Base-by-base conservation (phyloP, 1,139 yeast species). In the Eremothecium cymbalariae region DNA sequence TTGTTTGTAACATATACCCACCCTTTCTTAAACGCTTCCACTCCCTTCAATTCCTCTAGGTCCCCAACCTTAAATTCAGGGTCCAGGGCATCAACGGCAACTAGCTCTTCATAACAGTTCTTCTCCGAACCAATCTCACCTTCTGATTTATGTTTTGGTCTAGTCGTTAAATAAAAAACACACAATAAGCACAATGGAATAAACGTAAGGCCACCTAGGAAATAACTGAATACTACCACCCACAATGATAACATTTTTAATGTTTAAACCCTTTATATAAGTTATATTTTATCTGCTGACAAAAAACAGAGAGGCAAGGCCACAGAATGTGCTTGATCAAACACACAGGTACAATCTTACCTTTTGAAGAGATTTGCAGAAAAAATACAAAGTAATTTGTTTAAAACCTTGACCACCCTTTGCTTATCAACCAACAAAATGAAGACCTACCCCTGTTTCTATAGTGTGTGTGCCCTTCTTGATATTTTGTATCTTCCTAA, bases 1-100 rank as follows among this genome's bases (percentile, higher is more conserved):
- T 82, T 90, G 41, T 76, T 76, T 0, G 95, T 83, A 7, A 86
- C 85, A 3, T 81, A 74, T 4, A 88, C 60, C 94, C 95, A 85
- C 2, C 95, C 95, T 8, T 74, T 61, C 51, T 72, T 76, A 47
- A 66, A 72, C 0, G 85, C 70, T 23, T 76, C 74, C 5, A 81
- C 72, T 2, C 93, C 94, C 2, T 63, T 60, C 12, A 60, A 59
- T 45, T 82, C 88, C 41, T 79, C 78, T 6, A 78, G 47, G 40
- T 73, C 75, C 0, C 83, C 82, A 2, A 79, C 75, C 42, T 69
- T 74, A 32, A 79, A 56, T 8, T 52, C 45, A 7, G 65, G 53
- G 34, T 64, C 64, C n/a, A 49, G 31, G 14, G 45, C 18, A 11
- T 31, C 31, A 25, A 33, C 32, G 17, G 28, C 26, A 4, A 8